Conservation (phyloP, 2,329 filamentous ascomycete species). For the Diatrype stigma region DNA sequence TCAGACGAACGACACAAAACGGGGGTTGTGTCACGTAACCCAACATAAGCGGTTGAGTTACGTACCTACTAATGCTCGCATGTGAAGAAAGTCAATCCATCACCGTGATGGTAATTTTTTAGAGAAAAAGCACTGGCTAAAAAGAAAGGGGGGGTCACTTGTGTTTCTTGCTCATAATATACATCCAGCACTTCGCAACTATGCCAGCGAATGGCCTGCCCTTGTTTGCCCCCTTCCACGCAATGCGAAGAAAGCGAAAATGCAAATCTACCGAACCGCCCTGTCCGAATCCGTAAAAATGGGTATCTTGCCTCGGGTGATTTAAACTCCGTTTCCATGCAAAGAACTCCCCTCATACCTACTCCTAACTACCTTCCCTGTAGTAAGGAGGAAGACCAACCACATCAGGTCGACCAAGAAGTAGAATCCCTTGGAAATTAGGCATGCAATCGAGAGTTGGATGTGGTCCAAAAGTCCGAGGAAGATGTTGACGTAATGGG, state of each 20-base stretch:
- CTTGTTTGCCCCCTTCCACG: not conserved
- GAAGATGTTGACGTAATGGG: not conserved
- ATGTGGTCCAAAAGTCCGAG: not conserved
- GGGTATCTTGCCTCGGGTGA: not conserved
- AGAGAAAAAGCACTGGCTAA: too few relatives aligned
- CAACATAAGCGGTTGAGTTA: too few relatives aligned
- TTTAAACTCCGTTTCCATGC: not conserved
- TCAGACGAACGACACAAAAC: not conserved
- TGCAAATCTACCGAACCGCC: not conserved
- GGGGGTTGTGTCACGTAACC: not conserved
- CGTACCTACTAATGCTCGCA: too few relatives aligned
- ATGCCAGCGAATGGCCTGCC: too few relatives aligned
- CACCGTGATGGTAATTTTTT: too few relatives aligned
- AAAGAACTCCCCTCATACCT: not conserved
- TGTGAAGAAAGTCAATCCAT: too few relatives aligned
- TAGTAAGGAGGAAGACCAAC: too few relatives aligned
- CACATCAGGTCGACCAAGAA: too few relatives aligned
- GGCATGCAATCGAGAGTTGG: not conserved
- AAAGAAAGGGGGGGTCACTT: too few relatives aligned
- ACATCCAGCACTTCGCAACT: not conserved
- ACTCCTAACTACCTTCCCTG: not conserved
- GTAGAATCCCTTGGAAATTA: not conserved
- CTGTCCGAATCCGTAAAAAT: not conserved
- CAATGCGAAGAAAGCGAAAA: not conserved
- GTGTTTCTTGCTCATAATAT: too few relatives aligned